Percentiles rank a stretch among this genome's conserved stretches.
Evolutionary conservation across 768 basidiomycete genomes (phyloP).

Genomic region (Trametes coccinea): DNA sequence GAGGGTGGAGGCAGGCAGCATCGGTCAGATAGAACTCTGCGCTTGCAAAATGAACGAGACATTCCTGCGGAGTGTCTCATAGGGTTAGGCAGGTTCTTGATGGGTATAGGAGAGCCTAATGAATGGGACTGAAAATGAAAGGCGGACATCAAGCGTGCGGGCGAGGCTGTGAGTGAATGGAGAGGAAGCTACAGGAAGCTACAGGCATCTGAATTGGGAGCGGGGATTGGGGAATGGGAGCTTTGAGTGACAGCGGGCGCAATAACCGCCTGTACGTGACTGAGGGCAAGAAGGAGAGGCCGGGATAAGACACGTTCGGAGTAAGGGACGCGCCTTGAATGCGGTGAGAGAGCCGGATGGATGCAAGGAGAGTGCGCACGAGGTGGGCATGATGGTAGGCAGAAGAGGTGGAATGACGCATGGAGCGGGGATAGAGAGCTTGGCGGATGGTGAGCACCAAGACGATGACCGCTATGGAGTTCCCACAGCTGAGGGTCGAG

Average conservation of each 20-base stretch:
- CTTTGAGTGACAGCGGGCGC: slow-evolving; percentile 4
- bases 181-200: slow-evolving; percentile 1
- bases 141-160: too few relatives aligned
- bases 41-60: background rate
- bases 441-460: background rate
- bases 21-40: too few relatives aligned
- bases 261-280: slow-evolving; percentile 3
- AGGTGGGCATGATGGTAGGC: slow-evolving; percentile 8
- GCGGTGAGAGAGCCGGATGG: background rate
- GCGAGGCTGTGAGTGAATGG: background rate
- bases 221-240: background rate
- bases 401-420: slow-evolving; percentile 14
- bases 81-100: too few relatives aligned
- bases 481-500: too few relatives aligned
- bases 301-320: slow-evolving; percentile 8
- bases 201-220: slow-evolving; percentile 11
- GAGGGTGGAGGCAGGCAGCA: too few relatives aligned
- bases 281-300: background rate
- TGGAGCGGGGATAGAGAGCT: slow-evolving; percentile 14
- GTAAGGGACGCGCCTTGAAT: slow-evolving; percentile 1
- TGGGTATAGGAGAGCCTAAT: too few relatives aligned
- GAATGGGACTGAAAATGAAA: too few relatives aligned
- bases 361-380: background rate
- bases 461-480: too few relatives aligned
- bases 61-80: too few relatives aligned